Base-by-base conservation (phyloP, 306 rosid genomes). In the Alnus glutinosa region DNA sequence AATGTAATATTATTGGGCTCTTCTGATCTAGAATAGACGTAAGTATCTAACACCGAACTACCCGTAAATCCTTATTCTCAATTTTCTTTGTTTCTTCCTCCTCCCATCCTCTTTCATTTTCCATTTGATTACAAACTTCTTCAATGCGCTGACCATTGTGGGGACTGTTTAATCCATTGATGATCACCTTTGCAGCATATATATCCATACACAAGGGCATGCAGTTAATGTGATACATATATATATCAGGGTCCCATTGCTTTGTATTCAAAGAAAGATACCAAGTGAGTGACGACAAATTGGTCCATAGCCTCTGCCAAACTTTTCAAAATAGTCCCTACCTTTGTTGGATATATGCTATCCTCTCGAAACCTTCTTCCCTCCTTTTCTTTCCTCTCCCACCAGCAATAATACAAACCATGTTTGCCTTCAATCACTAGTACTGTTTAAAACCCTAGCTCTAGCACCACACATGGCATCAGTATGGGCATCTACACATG, bases 221-320 rank as follows among this genome's bases (percentile, higher is more conserved):
- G 28, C 83, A 86, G 88, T 70, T 84, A 79, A 57, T 73, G 83
- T 82, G 83, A 80, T 77, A 42, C 69, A 72, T 23, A 80, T 77
- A 39, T 75, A 71, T 18, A 18, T 55, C 10, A 10, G 12, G 66
- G 37, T 11, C 66, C 37, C 66, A 30, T 10, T 28, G 66, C 15
- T 19, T 59, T 59, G 36, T 28, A 28, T 23, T 64, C 69, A 73
- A 64, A 79, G 75, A 74, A 73, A 73, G 64, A 52, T 23, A 23
- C 48, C 9, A 37, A 76, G 46, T 36, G 47, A 63, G 39, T 28
- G 63, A 61, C 78, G 15, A 55, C 69, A 68, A 81, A 68, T 9
- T 55, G 34, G 49, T 54, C 75, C 66, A 72, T 79, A 72, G 61
- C 55, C 30, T 59, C 55, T 30, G 63, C 59, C 59, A 44, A 80